Base-by-base conservation (phyloP, 169 alveolate species). In the Babesia bovis region DNA sequence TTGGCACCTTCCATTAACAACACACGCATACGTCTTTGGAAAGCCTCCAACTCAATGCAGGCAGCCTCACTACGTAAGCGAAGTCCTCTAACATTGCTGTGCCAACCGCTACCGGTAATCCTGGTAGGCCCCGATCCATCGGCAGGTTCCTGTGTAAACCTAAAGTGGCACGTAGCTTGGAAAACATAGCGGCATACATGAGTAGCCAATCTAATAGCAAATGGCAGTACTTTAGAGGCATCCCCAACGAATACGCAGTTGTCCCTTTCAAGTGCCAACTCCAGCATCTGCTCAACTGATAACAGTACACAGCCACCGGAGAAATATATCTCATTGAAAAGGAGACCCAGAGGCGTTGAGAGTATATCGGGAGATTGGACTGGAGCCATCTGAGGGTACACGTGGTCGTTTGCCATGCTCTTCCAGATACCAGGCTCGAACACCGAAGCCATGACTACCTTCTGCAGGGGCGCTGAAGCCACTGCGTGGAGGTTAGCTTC, bases 381-480 rank as follows among this genome's bases (percentile, higher is more conserved):
- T 19, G 93, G 93, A 15, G 87, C 87, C 49, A 36, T 82, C 59
- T 84, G 84, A 38, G 89, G 90, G 55, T 77, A 73, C 38, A 65
- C 68, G 17, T 63, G 50, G 33, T 38, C 61, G 44, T 56, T 84
- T 9, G 83, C 83, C 65, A 57, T 76, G 57, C 88, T 84, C 87
- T 75, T 82, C 89, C 88, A 87, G 26, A 76, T 72, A 17, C 89
- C 89, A 3, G 95, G 95, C 72, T 91, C 95, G 55, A 90, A 82
- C 9, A 91, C 66, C 25, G 91, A 79, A 30, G 91, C 85, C 75
- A 89, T 71, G 32, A 91, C 61, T 35, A 90, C 84, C 77, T 90
- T 90, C 56, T 91, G 95, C 49, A 76, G 66, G 35, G 69, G 70
- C 19, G 67, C 61, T 9, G 78, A 60, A 9, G 68, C 25, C 25